A percentile compares a stretch with the other conserved stretches of the same genome.
Evolutionary conservation across 2,329 filamentous ascomycete species (phyloP).

Genomic region (Emmonsiellopsis sp.): DNA sequence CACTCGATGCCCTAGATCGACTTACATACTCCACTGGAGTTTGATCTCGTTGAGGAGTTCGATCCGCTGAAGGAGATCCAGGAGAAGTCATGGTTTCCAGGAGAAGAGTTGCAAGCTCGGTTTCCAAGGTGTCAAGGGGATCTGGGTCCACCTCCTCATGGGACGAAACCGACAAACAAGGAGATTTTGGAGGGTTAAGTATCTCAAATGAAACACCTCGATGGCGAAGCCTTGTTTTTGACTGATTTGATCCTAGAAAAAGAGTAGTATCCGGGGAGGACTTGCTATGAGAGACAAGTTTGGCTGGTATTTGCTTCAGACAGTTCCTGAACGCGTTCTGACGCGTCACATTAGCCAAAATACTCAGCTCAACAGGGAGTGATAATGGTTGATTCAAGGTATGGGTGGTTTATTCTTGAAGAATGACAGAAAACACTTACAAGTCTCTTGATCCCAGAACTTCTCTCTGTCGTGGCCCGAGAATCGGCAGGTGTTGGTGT

Average conservation of each 20-base stretch:
- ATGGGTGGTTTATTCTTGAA: background rate
- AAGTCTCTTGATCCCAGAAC: slow-evolving; percentile 3
- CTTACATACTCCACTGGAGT: background rate
- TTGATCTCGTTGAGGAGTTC: background rate
- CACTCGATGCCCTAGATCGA: background rate
- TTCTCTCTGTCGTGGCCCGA: background rate
- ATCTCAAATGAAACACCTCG: slow-evolving; percentile 14
- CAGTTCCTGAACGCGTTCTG: slow-evolving; percentile 10
- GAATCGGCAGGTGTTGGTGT: background rate
- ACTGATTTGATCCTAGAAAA: background rate
- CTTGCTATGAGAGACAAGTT: slow-evolving; percentile 8
- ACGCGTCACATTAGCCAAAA: slow-evolving; percentile 9
- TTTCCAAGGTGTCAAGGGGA: background rate
- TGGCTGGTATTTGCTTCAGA: slow-evolving; percentile 9
- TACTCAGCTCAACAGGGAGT: background rate
- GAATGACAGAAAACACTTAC: slow-evolving; percentile 7
- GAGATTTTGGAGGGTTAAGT: slow-evolving; percentile 7
- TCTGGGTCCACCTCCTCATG: background rate
- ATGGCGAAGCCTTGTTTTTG: slow-evolving; percentile 7
- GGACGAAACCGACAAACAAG: background rate
- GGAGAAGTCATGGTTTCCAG: background rate
- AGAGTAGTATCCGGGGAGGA: slow-evolving; percentile 7
- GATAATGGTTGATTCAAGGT: background rate
- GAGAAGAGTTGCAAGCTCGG: background rate
- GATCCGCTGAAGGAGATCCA: no score